A percentile compares a stretch with the other conserved stretches of the same genome.
Evolutionary conservation across 192 early-diverging fungal species (phyloP).

Genomic region (Geosiphon pyriformis): DNA sequence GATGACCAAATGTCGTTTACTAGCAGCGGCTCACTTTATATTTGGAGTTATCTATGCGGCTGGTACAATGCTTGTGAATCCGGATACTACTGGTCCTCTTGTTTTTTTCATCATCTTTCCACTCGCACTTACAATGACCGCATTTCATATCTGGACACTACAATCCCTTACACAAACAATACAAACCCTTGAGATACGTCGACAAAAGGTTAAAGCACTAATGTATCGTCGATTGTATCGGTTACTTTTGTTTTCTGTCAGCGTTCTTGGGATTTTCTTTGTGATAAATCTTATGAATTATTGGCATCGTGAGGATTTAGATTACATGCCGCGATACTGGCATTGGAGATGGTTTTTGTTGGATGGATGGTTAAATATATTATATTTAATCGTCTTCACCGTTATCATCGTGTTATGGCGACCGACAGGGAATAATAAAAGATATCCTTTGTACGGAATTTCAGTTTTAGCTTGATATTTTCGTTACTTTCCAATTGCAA

Average conservation of each 20-base stretch:
- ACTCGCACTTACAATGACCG: slow-evolving; percentile 81
- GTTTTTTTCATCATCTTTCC: slow-evolving; percentile 82
- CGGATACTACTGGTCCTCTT: slow-evolving; percentile 61
- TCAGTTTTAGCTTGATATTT: too few relatives aligned
- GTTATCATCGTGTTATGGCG: slow-evolving; percentile 86
- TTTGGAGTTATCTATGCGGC: slow-evolving; percentile 84
- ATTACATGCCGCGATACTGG: slow-evolving; percentile 77
- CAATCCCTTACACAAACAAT: slow-evolving; percentile 76
- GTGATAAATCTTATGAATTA: slow-evolving; percentile 78
- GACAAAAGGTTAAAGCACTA: slow-evolving; percentile 81
- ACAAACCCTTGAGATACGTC: slow-evolving; percentile 63
- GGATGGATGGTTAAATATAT: slow-evolving; percentile 88
- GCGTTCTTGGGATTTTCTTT: slow-evolving; percentile 72
- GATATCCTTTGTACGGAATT: slow-evolving; percentile 22
- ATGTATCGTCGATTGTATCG: slow-evolving; percentile 87
- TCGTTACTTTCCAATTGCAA: too few relatives aligned
- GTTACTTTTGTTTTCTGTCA: slow-evolving; percentile 70
- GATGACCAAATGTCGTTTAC: slow-evolving; percentile 80
- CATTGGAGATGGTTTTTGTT: slow-evolving; percentile 84
- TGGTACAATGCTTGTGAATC: slow-evolving; percentile 68
- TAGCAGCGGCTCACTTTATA: slow-evolving; percentile 79
- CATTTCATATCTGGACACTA: slow-evolving; percentile 94
- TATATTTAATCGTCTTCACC: slow-evolving; percentile 76
- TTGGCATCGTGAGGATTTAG: slow-evolving; percentile 49
- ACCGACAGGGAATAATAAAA: slow-evolving; percentile 82